These are phyloP conservation scores for Teratosphaeria gauchensis DNA, from an alignment of 2,329 filamentous ascomycete species.

Conservation along the genomic window DNA sequence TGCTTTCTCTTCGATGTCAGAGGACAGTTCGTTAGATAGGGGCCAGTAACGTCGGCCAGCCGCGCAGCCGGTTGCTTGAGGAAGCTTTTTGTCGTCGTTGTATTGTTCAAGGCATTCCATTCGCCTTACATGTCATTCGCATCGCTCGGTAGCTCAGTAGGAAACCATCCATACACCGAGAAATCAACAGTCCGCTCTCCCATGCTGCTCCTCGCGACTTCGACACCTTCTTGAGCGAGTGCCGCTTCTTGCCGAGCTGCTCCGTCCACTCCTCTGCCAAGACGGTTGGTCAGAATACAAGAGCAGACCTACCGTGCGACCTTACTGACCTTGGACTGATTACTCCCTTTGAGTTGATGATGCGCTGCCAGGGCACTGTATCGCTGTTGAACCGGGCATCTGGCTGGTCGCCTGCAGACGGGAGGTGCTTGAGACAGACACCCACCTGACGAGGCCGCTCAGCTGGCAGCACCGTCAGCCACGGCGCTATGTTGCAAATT, in stretches of 20 bases:
- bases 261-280: conserved; percentile 29
- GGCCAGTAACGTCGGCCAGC: no score
- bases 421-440: conserved; percentile 78
- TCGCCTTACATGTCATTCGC: conserved; percentile 13
- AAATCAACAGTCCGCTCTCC: conserved; percentile 41
- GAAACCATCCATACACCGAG: conserved; percentile 41
- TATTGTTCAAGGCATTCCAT: no score
- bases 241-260: conserved; percentile 39
- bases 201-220: conserved; percentile 35
- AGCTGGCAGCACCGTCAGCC: conserved; percentile 22
- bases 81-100: no score
- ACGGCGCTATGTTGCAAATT: conserved; percentile 3
- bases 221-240: conserved; percentile 38
- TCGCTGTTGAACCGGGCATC: conserved; percentile 54
- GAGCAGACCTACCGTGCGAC: not conserved
- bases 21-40: not conserved
- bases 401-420: conserved; percentile 36
- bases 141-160: conserved; percentile 24
- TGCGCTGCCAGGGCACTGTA: conserved; percentile 90
- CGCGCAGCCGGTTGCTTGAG: conserved; percentile 3
- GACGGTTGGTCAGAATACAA: not conserved
- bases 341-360: conserved; percentile 76
- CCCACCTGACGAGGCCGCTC: conserved; percentile 63
- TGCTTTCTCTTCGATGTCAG: not conserved
- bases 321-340: conserved; percentile 67